These are phyloP conservation scores for Xerocomellus intermedius DNA, from an alignment of 768 basidiomycete species.

Conservation along the genomic window DNA sequence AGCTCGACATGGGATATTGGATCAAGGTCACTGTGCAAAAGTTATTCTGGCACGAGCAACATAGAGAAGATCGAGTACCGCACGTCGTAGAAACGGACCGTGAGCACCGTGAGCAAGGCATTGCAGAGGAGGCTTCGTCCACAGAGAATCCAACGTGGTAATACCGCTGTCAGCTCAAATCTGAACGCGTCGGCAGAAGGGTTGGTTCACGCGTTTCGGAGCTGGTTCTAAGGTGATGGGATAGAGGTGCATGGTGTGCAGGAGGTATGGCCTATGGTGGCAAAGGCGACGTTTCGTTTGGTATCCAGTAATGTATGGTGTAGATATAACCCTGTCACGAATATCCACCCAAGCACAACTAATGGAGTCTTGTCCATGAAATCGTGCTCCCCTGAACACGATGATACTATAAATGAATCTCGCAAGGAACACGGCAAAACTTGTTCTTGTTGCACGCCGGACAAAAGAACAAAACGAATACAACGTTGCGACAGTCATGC, in stretches of 20 bases:
- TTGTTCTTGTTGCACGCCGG: no score
- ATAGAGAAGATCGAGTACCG: background rate
- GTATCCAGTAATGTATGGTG: no score
- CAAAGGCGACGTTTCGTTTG: background rate
- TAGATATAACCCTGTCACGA: no score
- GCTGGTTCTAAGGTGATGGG: background rate
- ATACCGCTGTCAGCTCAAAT: background rate
- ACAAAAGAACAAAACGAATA: no score
- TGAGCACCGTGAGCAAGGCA: background rate
- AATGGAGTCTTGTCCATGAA: no score
- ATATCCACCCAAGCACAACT: no score
- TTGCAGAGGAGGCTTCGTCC: background rate
- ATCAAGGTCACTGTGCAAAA: conserved; percentile 1
- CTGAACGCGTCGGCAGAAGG: background rate
- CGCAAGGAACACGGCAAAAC: no score
- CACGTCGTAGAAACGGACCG: background rate
- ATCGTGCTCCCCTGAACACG: no score
- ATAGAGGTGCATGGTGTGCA: background rate
- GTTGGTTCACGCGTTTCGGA: background rate
- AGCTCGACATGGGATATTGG: conserved; percentile 23
- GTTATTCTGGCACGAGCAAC: background rate
- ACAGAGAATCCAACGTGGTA: background rate
- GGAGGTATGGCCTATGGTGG: background rate
- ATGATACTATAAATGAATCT: no score
- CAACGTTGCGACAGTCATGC: no score